Evolutionary conservation across 2,329 filamentous ascomycete genomes (phyloP), one percentile per base, ranked within the genome.

Genomic region (Botrytis cinerea): DNA sequence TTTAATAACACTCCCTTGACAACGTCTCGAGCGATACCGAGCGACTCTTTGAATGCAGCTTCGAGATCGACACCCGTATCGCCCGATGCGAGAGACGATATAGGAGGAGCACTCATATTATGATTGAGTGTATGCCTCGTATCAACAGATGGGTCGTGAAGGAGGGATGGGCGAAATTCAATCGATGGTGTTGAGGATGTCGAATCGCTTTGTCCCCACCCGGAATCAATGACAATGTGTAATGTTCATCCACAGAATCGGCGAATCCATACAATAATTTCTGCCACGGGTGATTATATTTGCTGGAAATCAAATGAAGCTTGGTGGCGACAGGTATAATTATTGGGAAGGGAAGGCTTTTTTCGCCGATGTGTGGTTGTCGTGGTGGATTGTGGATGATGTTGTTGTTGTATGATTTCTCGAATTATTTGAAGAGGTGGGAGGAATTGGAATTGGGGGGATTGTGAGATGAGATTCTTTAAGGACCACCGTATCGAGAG

Each of bases 11-110:
- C 25, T 45, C 51, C 71, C 71, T 69, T 72, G 32, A 57, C 45
- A 60, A 72, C 71, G 48, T 72, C 71, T 59, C 71, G 40, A 69
- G 54, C 71, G 35, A 72, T 38, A 48, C 18, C 4, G 16, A 72
- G 54, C 25, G 71, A 72, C 12, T 59, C 71, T 45, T n/a, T 9
- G 22, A 75, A 75, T 18, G 67, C 64, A 43, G 72, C 63, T n/a
- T 68, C 72, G 60, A 76, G 70, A 45, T 74, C 72, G 32, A 73
- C n/a, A 35, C 51, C 51, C 40, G 16, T 35, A 45, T 73, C 63
- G 70, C n/a, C 38, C 25, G 18, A 14, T 63, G 62, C 57, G 51
- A 67, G 45, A 60, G 51, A 45, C 4, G 51, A 32, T n/a, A 40
- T 66, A 22, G 63, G 25, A 32, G 71, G 45, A 28, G 25, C 51